phyloP scores from a whole-genome alignment of 495 filamentous ascomycete genomes.

The Venustampulla echinocandica region DNA sequence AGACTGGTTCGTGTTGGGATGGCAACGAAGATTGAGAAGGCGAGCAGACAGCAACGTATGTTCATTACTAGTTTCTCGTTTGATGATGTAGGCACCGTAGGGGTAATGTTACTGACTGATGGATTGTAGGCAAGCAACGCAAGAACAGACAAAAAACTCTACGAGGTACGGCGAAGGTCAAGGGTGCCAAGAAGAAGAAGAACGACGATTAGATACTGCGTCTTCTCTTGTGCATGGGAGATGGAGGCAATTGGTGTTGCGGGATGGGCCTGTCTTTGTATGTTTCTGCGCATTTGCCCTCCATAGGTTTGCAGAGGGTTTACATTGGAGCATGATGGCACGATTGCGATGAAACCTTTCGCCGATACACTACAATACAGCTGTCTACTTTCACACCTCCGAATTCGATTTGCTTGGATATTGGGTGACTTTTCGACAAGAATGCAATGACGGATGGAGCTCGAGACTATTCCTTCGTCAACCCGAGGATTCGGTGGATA shows the following conservation, averaged over 20 bases:
- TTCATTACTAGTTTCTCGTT: constrained; percentile 31
- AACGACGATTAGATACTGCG: background rate
- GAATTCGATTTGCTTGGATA: background rate
- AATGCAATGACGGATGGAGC: no score
- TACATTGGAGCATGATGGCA: constrained; percentile 4
- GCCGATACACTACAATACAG: constrained; percentile 3
- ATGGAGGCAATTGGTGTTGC: constrained; percentile 8
- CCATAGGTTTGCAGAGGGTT: constrained; percentile 1
- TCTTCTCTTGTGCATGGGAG: constrained; percentile 1
- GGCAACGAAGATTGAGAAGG: constrained; percentile 87
- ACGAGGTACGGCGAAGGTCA: constrained; percentile 86
- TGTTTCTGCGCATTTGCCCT: constrained; percentile 6
- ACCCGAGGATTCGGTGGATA: no score
- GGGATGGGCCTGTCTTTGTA: constrained; percentile 7
- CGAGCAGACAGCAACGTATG: constrained; percentile 97
- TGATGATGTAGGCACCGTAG: background rate
- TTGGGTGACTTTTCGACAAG: no score
- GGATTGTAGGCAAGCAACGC: constrained; percentile 88
- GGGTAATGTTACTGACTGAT: constrained; percentile 4
- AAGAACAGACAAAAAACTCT: constrained; percentile 99
- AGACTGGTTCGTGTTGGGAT: constrained; percentile 85
- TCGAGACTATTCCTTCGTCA: no score
- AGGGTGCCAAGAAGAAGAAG: constrained; percentile 61
- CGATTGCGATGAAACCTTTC: constrained; percentile 3
- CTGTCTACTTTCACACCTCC: background rate